Evolutionary conservation across 2,329 filamentous ascomycete genomes (phyloP).

Genomic region (Aureobasidium uvarum): DNA sequence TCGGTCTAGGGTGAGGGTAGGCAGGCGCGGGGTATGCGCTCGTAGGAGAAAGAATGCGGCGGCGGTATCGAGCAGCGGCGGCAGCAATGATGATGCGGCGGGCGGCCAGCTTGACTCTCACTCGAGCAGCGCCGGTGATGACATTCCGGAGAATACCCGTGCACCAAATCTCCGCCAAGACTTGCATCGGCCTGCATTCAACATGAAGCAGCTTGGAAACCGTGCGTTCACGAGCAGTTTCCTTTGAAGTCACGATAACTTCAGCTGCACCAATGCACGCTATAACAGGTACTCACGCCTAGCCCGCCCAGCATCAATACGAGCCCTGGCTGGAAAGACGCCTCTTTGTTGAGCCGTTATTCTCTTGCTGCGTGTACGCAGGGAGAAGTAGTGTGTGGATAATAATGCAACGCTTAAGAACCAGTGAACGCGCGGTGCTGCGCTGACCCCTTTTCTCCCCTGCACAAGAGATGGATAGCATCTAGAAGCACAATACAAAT

Average conservation of each 20-base stretch:
- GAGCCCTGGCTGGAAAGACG: neutral
- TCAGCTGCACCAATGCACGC: neutral
- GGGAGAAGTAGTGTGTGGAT: neutral
- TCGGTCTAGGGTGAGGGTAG: neutral
- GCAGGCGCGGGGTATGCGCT: slow-evolving; percentile 14
- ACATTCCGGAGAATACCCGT: slow-evolving; percentile 15
- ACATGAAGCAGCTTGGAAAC: neutral
- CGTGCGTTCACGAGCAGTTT: neutral
- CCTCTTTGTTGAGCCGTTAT: slow-evolving; percentile 1
- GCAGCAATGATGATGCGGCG: slow-evolving; percentile 1
- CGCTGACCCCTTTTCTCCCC: slow-evolving; percentile 6
- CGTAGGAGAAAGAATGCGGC: neutral
- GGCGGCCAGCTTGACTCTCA: slow-evolving; percentile 12
- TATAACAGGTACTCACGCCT: neutral
- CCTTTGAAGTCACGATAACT: neutral
- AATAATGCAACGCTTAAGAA: neutral
- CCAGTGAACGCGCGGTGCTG: slow-evolving; percentile 9
- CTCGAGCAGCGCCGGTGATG: neutral
- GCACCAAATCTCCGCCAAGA: slow-evolving; percentile 1
- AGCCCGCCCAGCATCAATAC: neutral
- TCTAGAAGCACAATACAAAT: slow-evolving; percentile 2
- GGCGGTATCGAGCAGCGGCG: slow-evolving; percentile 3
- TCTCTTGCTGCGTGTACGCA: slow-evolving; percentile 1
- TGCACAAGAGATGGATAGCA: neutral
- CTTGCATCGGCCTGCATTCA: neutral